A percentile compares a stretch with the other conserved stretches of the same genome.
Evolutionary conservation across 106 monocot species (phyloP).

Genomic region (Narthecium ossifragum): DNA sequence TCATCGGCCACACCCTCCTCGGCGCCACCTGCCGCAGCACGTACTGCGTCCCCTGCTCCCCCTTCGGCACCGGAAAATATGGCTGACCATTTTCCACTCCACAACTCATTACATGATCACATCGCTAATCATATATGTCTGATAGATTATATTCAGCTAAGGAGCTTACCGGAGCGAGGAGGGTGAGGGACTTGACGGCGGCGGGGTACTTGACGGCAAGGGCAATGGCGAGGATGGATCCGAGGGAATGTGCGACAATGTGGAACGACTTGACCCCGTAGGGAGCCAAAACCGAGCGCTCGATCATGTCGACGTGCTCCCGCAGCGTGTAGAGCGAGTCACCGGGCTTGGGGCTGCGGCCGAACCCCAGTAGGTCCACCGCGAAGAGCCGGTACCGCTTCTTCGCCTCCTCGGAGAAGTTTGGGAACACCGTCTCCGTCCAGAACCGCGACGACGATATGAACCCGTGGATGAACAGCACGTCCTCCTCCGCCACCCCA

Average conservation of each 20-base stretch:
- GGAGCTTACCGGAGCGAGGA: conserved; percentile 28
- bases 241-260: conserved; percentile 46
- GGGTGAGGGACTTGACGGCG: conserved; percentile 33
- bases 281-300: conserved; percentile 27
- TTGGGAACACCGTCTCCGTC: conserved; percentile 49
- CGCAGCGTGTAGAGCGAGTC: conserved; percentile 43
- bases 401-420: conserved; percentile 24
- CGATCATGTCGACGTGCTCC: conserved; percentile 50
- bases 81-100: too few species aligned
- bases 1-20: conserved; percentile 38
- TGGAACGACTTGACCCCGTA: conserved; percentile 36
- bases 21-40: conserved; percentile 40
- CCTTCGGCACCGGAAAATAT: conserved; percentile 34
- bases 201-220: conserved; percentile 38
- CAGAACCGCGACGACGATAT: conserved; percentile 41
- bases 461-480: conserved; percentile 44
- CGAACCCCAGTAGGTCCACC: conserved; percentile 39
- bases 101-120: too few species aligned
- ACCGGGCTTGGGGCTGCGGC: conserved; percentile 33
- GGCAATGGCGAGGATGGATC: conserved; percentile 39
- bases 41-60: conserved; percentile 37
- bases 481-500: conserved; percentile 25
- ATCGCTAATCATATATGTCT: too few species aligned
- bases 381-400: conserved; percentile 31
- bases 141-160: too few species aligned